Base-by-base conservation (phyloP, 768 basidiomycete species). In the Mycena sanguinolenta region DNA sequence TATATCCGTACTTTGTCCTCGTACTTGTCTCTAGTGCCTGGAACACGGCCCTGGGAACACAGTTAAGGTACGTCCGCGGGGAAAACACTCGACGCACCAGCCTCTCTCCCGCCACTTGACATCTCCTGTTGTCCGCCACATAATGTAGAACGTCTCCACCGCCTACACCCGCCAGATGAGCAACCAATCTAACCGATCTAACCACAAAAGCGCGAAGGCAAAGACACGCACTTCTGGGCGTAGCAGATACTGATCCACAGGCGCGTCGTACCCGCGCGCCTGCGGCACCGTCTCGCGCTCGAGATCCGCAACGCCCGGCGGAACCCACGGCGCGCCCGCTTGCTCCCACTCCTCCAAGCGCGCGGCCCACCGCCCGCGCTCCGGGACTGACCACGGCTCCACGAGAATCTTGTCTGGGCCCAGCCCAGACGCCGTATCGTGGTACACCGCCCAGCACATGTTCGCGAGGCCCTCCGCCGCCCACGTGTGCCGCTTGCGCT, bases 401-500 rank as follows among this genome's bases (percentile, higher is more conserved):
- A 76, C 49, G 12, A 50, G 30, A 27, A 79, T 76, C 60, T 78
- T 76, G 57, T 89, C 88, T 19, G 88, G 86, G 25, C 86, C 85
- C 32, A 89, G 75, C 14, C 88, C 88, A 3, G 84, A 76, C 30
- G 82, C 77, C 73, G 84, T 83, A 71, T 89, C 88, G 3, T 82
- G 84, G 75, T 89, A 90, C 68, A 84, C 77, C 34, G 85, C 75
- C 75, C 83, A 85, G 75, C 86, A 87, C 34, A 79, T 82, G 73
- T 84, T 80, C 63, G 82, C 84, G 25, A 87, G 77, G 7, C 86
- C 86, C 74, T 83, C 80, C 19, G 86, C 86, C 12, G 83, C 86
- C 80, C 83, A 86, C 46, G 55, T 61, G 69, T 86, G 85, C 71
- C 82, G 73, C 83, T 76, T 71, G 28, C 75, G 77, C 57, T 80